Conservation (phyloP, 805 yeast species). For the Ogataea glucozyma region DNA sequence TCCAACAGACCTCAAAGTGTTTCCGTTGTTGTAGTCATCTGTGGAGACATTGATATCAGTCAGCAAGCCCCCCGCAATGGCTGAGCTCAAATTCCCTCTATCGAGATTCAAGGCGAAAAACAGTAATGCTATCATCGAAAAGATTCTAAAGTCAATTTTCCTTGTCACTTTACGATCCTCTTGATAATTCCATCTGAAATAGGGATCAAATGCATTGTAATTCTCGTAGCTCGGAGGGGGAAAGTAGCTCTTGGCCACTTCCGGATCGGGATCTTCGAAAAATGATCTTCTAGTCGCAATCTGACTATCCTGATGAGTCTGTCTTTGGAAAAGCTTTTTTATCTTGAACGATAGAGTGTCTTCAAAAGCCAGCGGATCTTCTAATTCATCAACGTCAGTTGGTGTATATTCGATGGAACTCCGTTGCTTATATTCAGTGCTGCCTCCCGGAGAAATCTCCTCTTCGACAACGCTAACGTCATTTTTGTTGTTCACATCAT, state of each 20-base stretch:
- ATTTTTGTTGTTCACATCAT: too few species aligned
- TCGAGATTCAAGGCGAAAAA: constrained; percentile 57
- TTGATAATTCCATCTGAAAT: constrained; percentile 18
- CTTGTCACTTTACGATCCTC: constrained; percentile 17
- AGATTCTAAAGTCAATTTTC: constrained; percentile 18
- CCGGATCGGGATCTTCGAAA: constrained; percentile 19
- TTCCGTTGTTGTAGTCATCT: constrained; percentile 56
- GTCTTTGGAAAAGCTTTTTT: constrained; percentile 10
- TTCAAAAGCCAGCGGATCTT: constrained; percentile 10
- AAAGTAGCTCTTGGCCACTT: constrained; percentile 13
- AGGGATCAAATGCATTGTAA: constrained; percentile 17
- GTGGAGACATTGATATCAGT: constrained; percentile 50
- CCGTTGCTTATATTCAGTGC: neutral
- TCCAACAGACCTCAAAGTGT: constrained; percentile 42
- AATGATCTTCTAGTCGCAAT: constrained; percentile 19
- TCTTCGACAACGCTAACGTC: neutral
- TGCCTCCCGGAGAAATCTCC: neutral
- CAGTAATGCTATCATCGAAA: constrained; percentile 36
- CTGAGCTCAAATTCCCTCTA: constrained; percentile 54
- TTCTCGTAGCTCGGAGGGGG: constrained; percentile 19
- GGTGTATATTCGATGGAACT: constrained; percentile 7
- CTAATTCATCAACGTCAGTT: constrained; percentile 14
- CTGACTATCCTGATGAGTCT: constrained; percentile 4
- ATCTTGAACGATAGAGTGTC: constrained; percentile 9
- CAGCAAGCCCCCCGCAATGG: constrained; percentile 53